Conservation (phyloP, 441 rosid genomes). For the Mallotus repandus region DNA sequence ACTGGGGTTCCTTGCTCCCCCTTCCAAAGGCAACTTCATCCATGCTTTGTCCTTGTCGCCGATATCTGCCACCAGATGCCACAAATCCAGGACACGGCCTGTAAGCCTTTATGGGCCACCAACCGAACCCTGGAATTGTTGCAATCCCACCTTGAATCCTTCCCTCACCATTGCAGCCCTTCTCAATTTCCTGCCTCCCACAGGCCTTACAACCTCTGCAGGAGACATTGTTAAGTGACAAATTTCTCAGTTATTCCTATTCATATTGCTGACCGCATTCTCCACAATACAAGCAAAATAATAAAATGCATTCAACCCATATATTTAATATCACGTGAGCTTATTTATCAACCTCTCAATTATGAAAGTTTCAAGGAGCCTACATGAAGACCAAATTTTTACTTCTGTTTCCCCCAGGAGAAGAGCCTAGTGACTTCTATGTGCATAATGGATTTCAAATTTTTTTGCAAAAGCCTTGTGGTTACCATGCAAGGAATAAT, state of each 20-base stretch:
- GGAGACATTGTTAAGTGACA: background rate
- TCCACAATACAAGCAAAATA: too few relatives aligned
- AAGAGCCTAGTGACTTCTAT: background rate
- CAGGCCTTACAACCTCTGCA: conserved; percentile 82
- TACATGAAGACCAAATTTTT: background rate
- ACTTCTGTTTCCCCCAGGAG: background rate
- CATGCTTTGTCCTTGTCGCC: conserved; percentile 81
- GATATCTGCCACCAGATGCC: conserved; percentile 81
- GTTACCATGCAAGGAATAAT: background rate
- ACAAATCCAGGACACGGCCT: conserved; percentile 81
- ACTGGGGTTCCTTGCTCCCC: conserved; percentile 22
- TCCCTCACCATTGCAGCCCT: conserved; percentile 91
- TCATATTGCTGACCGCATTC: background rate
- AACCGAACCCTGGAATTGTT: conserved; percentile 88
- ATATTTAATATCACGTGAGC: too few relatives aligned
- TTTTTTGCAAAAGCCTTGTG: background rate
- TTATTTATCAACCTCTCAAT: background rate
- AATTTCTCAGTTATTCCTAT: too few relatives aligned
- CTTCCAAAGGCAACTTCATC: conserved; percentile 79
- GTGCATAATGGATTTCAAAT: background rate
- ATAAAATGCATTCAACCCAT: background rate
- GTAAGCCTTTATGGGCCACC: conserved; percentile 99
- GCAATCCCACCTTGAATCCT: conserved; percentile 98
- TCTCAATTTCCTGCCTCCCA: conserved; percentile 73
- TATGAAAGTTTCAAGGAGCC: background rate